Conservation (phyloP, 305 asterid genomes). For the Fraxinus latifolia region DNA sequence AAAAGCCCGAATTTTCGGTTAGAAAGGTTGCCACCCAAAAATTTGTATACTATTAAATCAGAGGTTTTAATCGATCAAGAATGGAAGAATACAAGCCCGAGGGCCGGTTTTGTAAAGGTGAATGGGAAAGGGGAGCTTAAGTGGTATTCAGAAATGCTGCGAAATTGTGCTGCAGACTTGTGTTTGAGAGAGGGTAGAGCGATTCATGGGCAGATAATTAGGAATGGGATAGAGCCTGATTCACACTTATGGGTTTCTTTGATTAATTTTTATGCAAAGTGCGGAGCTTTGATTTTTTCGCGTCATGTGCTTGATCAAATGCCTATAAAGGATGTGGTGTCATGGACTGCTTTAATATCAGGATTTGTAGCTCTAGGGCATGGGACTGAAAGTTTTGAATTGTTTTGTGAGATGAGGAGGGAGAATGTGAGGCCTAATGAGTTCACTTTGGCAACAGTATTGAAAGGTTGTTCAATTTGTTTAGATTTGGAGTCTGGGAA, state of each 20-base stretch:
- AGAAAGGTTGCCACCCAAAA: conserved; percentile 19
- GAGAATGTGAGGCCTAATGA: conserved; percentile 63
- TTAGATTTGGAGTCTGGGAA: conserved; percentile 61
- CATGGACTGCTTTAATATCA: conserved; percentile 77
- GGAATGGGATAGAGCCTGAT: conserved; percentile 53
- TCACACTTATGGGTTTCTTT: conserved; percentile 67
- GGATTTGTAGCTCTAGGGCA: conserved; percentile 77
- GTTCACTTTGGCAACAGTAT: conserved; percentile 67
- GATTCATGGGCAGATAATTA: conserved; percentile 60
- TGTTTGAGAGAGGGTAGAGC: conserved; percentile 54
- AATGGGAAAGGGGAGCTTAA: conserved; percentile 30
- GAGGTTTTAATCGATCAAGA: conserved; percentile 29
- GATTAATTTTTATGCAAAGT: conserved; percentile 71
- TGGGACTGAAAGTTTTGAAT: conserved; percentile 45
- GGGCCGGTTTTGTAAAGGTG: conserved; percentile 22
- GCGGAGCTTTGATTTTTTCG: conserved; percentile 47
- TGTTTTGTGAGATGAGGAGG: conserved; percentile 64
- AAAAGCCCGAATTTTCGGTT: conserved; percentile 17
- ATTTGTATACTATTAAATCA: conserved; percentile 19
- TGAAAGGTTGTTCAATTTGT: conserved; percentile 68
- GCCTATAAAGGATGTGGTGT: conserved; percentile 61
- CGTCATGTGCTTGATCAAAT: conserved; percentile 49
- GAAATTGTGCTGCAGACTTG: conserved; percentile 43
- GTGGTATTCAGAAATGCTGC: conserved; percentile 59
- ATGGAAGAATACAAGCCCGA: conserved; percentile 15